A percentile compares a stretch with the other conserved stretches of the same genome.
Conservation (phyloP, 2,329 filamentous ascomycete genomes). For the Fusarium verrucosum region DNA sequence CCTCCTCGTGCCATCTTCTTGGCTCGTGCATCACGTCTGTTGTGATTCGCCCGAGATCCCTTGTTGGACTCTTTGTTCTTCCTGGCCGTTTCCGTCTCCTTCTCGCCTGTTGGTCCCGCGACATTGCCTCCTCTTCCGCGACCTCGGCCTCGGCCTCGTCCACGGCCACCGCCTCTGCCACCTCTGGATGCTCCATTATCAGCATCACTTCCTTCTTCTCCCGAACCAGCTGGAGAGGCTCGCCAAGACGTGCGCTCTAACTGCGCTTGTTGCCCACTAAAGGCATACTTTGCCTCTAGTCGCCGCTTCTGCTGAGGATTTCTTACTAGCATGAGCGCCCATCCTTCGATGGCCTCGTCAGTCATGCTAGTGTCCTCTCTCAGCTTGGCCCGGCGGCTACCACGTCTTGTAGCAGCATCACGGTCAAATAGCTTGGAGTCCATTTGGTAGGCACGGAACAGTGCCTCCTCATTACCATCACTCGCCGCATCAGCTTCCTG, state of each 20-base stretch:
- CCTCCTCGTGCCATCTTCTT: slow-evolving; percentile 70
- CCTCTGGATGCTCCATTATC: slow-evolving; percentile 58
- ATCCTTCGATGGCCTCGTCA: slow-evolving; percentile 93
- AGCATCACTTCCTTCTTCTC: slow-evolving; percentile 64
- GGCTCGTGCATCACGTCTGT: slow-evolving; percentile 75
- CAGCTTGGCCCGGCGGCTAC: slow-evolving; percentile 69
- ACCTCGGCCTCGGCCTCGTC: slow-evolving; percentile 61
- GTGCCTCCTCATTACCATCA: slow-evolving; percentile 71
- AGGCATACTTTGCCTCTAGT: slow-evolving; percentile 76
- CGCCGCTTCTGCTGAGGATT: slow-evolving; percentile 74
- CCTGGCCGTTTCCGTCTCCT: slow-evolving; percentile 75
- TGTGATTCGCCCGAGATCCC: slow-evolving; percentile 84
- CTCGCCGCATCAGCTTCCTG: slow-evolving; percentile 60
- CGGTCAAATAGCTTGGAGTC: slow-evolving; percentile 74
- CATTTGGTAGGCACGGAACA: slow-evolving; percentile 77
- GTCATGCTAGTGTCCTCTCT: slow-evolving; percentile 86
- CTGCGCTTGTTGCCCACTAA: slow-evolving; percentile 71
- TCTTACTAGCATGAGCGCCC: slow-evolving; percentile 84
- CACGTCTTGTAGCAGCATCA: slow-evolving; percentile 74
- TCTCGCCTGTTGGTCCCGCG: slow-evolving; percentile 72
- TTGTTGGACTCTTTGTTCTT: slow-evolving; percentile 85
- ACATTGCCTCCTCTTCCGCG: slow-evolving; percentile 67
- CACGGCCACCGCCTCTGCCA: slow-evolving; percentile 57
- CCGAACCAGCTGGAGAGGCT: slow-evolving; percentile 61
- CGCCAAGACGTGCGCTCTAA: slow-evolving; percentile 74